Percentiles rank a stretch among this genome's conserved stretches.
These are phyloP conservation scores for Rhodotorula taiwanensis DNA, from an alignment of 768 basidiomycete species.

Conservation along the genomic window DNA sequence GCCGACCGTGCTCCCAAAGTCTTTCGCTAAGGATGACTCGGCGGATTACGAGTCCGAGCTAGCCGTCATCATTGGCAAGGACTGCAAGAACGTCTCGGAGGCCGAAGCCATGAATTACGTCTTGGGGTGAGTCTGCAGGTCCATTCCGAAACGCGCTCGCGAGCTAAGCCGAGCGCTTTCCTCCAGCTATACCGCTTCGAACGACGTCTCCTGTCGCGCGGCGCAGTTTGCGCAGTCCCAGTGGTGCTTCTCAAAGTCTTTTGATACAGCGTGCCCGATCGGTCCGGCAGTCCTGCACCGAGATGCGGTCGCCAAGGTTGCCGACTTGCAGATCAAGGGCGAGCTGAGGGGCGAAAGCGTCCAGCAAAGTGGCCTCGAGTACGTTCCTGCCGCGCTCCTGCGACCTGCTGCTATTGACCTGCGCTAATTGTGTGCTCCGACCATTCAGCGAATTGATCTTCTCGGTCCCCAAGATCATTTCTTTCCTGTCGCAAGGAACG, in stretches of 20 bases:
- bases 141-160: too few relatives aligned
- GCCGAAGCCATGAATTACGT: slow-evolving; percentile 46
- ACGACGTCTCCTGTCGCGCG: slow-evolving; percentile 44
- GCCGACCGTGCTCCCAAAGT: slow-evolving; percentile 39
- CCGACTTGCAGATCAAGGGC: slow-evolving; percentile 36
- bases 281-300: slow-evolving; percentile 42
- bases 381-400: slow-evolving; percentile 20
- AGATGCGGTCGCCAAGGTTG: slow-evolving; percentile 28
- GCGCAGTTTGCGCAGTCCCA: slow-evolving; percentile 41
- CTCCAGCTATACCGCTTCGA: slow-evolving; percentile 42
- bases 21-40: slow-evolving; percentile 25
- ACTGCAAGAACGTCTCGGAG: slow-evolving; percentile 44
- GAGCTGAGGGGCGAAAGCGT: slow-evolving; percentile 40
- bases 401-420: accelerated
- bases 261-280: slow-evolving; percentile 43
- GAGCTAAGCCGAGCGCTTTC: too few relatives aligned
- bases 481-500: slow-evolving; percentile 46
- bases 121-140: slow-evolving; percentile 39
- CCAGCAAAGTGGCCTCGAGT: slow-evolving; percentile 43
- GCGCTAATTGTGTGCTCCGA: background rate
- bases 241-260: slow-evolving; percentile 39
- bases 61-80: slow-evolving; percentile 44
- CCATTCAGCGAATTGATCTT: slow-evolving; percentile 45
- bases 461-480: slow-evolving; percentile 43
- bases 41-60: slow-evolving; percentile 45